Conservation (phyloP, 2,329 filamentous ascomycete species). For the Xylaria sp. region DNA sequence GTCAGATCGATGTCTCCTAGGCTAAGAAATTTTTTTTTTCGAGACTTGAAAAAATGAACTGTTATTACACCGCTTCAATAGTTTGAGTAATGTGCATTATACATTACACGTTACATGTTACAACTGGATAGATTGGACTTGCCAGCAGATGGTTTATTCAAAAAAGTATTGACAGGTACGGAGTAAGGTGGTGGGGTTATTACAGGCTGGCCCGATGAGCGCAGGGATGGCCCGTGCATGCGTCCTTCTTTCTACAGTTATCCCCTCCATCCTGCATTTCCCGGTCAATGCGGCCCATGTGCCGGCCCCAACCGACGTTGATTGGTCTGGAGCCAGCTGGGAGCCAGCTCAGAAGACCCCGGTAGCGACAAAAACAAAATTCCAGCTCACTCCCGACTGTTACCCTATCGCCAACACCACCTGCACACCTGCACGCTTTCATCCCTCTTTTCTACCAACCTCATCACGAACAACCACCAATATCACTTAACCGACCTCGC, state of each 20-base stretch:
- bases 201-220: neutral
- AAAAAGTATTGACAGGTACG: neutral
- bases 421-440: neutral
- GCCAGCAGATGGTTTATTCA: too few species aligned
- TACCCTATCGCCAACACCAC: slow-evolving; percentile 21
- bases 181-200: neutral
- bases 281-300: slow-evolving; percentile 24
- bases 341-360: slow-evolving; percentile 22
- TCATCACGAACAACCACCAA: neutral
- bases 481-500: slow-evolving; percentile 13
- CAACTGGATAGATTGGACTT: too few species aligned
- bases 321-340: slow-evolving; percentile 21
- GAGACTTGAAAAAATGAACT: too few species aligned
- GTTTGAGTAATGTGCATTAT: too few species aligned
- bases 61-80: too few species aligned
- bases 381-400: slow-evolving; percentile 30
- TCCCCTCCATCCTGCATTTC: slow-evolving; percentile 22
- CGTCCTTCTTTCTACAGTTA: too few species aligned
- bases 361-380: slow-evolving; percentile 31
- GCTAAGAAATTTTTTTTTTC: too few species aligned
- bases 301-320: slow-evolving; percentile 17
- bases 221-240: slow-evolving; percentile 29
- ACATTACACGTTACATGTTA: too few species aligned
- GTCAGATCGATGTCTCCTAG: too few species aligned
- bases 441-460: slow-evolving; percentile 3